These are phyloP conservation scores for Brettanomyces sp. DNA, from an alignment of 805 yeast species.

Conservation along the genomic window DNA sequence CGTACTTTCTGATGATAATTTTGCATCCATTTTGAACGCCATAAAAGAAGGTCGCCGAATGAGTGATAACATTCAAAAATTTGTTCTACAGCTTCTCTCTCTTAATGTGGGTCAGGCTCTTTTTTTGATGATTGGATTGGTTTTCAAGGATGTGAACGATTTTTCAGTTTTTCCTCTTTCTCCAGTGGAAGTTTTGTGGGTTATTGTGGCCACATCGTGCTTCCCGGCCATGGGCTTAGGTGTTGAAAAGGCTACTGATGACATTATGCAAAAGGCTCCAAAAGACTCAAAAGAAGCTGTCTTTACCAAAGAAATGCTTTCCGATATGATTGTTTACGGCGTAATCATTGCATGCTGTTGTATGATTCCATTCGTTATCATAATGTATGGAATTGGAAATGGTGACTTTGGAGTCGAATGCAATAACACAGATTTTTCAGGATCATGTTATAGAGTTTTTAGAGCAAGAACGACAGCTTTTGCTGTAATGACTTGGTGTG, in stretches of 20 bases:
- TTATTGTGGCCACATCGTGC: conserved; percentile 68
- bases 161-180: conserved; percentile 75
- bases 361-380: conserved; percentile 53
- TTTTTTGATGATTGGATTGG: conserved; percentile 62
- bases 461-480: conserved; percentile 71
- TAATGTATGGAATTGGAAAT: conserved; percentile 57
- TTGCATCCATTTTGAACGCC: conserved; percentile 70
- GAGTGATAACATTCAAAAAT: conserved; percentile 71
- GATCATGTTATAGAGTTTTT: conserved; percentile 53
- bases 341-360: conserved; percentile 65
- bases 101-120: conserved; percentile 67
- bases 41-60: conserved; percentile 75
- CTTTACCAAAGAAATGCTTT: conserved; percentile 56
- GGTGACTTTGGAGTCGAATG: conserved; percentile 61
- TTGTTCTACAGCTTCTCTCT: conserved; percentile 63
- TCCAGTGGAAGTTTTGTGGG: conserved; percentile 76
- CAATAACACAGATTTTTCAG: conserved; percentile 35
- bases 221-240: conserved; percentile 84
- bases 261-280: conserved; percentile 57
- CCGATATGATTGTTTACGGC: conserved; percentile 69
- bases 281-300: conserved; percentile 44
- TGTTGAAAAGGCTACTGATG: conserved; percentile 54
- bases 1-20: conserved; percentile 67
- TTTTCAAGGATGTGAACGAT: conserved; percentile 52
- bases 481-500: conserved; percentile 81